These are phyloP conservation scores for Silene latifolia DNA, from an alignment of 148 eudicot species.

Conservation along the genomic window DNA sequence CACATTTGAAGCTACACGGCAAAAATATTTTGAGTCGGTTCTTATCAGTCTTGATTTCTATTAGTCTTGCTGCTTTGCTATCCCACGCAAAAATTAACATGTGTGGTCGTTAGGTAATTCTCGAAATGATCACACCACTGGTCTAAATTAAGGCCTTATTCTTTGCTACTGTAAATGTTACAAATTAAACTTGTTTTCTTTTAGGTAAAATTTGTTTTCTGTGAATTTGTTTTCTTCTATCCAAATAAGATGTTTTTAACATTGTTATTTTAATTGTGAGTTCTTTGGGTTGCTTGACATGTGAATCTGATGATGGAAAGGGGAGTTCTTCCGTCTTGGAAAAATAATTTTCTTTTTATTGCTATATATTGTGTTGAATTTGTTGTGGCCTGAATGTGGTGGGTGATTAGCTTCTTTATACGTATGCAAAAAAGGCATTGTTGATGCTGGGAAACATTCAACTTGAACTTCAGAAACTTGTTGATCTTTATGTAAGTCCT, in stretches of 20 bases:
- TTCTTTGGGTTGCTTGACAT: too few relatives aligned
- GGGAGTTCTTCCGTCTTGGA: too few relatives aligned
- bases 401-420: too few relatives aligned
- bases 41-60: not conserved
- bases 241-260: too few relatives aligned
- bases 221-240: not conserved
- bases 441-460: too few relatives aligned
- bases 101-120: not conserved
- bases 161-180: not conserved
- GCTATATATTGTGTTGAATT: too few relatives aligned
- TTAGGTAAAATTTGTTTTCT: not conserved
- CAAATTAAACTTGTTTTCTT: not conserved
- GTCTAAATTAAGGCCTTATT: not conserved
- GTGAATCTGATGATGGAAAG: too few relatives aligned
- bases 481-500: slow-evolving; percentile 75
- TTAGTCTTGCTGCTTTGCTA: not conserved
- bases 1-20: not conserved
- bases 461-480: slow-evolving; percentile 82
- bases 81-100: not conserved
- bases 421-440: too few relatives aligned
- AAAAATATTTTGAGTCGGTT: not conserved
- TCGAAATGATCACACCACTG: not conserved
- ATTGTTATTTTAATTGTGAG: too few relatives aligned
- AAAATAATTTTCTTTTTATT: too few relatives aligned
- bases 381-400: too few relatives aligned